Conservation (phyloP, 179 eudicot genomes). For the Patellifolia procumbens region DNA sequence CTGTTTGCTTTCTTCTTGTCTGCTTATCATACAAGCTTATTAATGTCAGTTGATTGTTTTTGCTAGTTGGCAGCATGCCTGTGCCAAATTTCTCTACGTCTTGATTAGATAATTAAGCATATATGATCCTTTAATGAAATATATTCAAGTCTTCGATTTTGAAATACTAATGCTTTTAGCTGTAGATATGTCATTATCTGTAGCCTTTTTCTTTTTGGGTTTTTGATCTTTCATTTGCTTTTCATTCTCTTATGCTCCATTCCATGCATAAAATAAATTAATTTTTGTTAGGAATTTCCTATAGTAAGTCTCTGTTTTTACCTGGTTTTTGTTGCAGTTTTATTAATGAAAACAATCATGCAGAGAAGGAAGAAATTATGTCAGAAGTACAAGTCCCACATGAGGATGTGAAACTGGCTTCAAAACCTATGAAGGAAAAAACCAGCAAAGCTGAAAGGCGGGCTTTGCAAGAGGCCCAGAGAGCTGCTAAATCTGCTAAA, state of each 20-base stretch:
- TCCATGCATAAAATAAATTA: neutral
- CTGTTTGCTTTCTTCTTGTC: neutral
- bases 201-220: neutral
- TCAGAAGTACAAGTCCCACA: conserved; percentile 30
- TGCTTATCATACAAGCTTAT: neutral
- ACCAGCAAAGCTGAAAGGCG: conserved; percentile 92
- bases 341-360: conserved; percentile 26
- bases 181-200: neutral
- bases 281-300: neutral
- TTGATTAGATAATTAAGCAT: neutral
- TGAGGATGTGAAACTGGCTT: conserved; percentile 40
- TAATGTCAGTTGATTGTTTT: neutral
- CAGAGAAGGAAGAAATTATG: conserved; percentile 34
- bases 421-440: conserved; percentile 69
- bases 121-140: neutral
- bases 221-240: neutral
- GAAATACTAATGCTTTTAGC: neutral
- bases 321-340: conserved; percentile 11
- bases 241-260: neutral
- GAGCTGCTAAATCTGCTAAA: conserved; percentile 83
- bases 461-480: conserved; percentile 88
- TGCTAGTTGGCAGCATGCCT: neutral
- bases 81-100: neutral
- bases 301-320: conserved; percentile 17
- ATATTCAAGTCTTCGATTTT: neutral